Percentiles rank a stretch among this genome's conserved stretches.
Conservation (phyloP, 2,329 filamentous ascomycete genomes). For the Arachnopeziza araneosa region DNA sequence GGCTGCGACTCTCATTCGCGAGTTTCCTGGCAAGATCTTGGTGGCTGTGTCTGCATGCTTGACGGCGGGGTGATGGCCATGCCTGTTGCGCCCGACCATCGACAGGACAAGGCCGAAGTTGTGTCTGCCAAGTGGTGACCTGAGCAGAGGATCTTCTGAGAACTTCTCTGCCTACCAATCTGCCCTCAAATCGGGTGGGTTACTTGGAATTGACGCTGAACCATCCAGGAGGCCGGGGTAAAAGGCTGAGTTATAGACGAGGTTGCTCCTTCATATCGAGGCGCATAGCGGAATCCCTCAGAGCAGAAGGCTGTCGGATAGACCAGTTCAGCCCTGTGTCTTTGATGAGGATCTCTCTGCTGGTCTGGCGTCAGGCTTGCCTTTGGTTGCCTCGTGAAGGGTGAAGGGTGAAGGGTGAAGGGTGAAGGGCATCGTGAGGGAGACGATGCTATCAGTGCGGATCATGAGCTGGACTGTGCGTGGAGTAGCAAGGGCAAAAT, state of each 20-base stretch:
- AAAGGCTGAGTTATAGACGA: not conserved
- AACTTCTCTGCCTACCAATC: not conserved
- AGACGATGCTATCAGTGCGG: not conserved
- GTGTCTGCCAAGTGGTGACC: not conserved
- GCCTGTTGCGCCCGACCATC: not conserved
- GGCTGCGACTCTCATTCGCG: not conserved
- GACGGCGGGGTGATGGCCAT: not conserved
- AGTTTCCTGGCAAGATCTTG: not conserved
- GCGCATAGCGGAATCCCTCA: not conserved
- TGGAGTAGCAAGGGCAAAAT: too few species aligned
- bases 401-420: too few species aligned
- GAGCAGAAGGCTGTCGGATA: not conserved
- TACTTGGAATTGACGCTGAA: too few species aligned
- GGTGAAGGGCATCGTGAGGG: not conserved
- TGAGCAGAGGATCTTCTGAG: not conserved
- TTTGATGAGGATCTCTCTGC: not conserved
- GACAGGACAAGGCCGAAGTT: not conserved
- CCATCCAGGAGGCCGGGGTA: not conserved
- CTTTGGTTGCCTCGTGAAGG: not conserved
- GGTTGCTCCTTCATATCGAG: not conserved
- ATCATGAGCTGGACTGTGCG: not conserved
- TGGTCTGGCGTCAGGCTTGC: not conserved
- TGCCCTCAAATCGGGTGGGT: not conserved
- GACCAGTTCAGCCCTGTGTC: not conserved
- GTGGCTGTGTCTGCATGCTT: not conserved